Percentiles rank a stretch among this genome's conserved stretches.
Evolutionary conservation across 2,329 filamentous ascomycete species (phyloP).

Genomic region (Fusarium mangiferae): DNA sequence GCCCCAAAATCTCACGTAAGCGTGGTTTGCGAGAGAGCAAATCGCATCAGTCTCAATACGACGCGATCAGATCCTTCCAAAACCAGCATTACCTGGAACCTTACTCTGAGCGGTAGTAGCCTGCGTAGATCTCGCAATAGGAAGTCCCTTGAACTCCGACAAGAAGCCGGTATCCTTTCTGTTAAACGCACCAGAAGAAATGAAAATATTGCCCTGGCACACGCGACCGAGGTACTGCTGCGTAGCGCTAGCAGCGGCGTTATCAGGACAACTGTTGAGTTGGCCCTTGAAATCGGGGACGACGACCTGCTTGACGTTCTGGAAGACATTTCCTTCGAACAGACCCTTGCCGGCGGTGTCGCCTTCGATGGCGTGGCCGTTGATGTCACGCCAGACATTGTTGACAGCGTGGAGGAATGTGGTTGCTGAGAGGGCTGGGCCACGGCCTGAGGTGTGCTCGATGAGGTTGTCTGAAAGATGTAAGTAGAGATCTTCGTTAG

Average conservation of each 20-base stretch:
- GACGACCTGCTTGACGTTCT: slow-evolving; percentile 35
- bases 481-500: not conserved
- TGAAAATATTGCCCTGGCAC: slow-evolving; percentile 23
- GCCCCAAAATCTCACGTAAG: not conserved
- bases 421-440: slow-evolving; percentile 42
- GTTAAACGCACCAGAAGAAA: slow-evolving; percentile 10
- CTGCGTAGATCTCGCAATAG: slow-evolving; percentile 10
- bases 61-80: not conserved
- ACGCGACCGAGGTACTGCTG: slow-evolving; percentile 19
- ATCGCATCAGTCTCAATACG: not conserved
- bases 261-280: slow-evolving; percentile 41
- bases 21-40: not conserved
- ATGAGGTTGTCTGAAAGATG: slow-evolving; percentile 16
- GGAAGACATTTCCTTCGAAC: slow-evolving; percentile 44
- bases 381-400: slow-evolving; percentile 43
- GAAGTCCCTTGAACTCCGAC: slow-evolving; percentile 20
- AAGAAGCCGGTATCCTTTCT: slow-evolving; percentile 25
- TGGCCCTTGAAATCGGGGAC: slow-evolving; percentile 35
- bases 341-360: slow-evolving; percentile 38
- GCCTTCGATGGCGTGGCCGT: slow-evolving; percentile 45
- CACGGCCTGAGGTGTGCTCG: slow-evolving; percentile 39
- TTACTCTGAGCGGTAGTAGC: not conserved
- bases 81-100: slow-evolving; percentile 2
- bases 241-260: slow-evolving; percentile 15
- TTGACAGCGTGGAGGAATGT: slow-evolving; percentile 47